Base-by-base conservation (phyloP, 345 rosid species). In the Dipteronia sinensis region DNA sequence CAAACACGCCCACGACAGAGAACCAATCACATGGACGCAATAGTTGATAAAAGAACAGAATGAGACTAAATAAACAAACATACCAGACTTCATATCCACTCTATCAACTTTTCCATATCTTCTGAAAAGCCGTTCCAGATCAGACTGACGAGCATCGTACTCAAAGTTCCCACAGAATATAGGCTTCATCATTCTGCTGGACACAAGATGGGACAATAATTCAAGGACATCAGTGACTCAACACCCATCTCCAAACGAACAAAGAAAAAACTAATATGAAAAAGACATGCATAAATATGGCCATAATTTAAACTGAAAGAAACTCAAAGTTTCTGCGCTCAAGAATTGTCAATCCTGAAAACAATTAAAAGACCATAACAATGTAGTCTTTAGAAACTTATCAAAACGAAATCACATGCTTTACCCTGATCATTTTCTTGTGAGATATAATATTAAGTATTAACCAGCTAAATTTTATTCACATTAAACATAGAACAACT, bases 61-160 rank as follows among this genome's bases (percentile, higher is more conserved):
- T 44, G 15, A 44, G 25, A 9, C 2, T 10, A 40, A 42, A 42
- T 15, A 64, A n/a, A 61, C 62, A 62, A 72, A 80, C 88, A 88
- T 82, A 93, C 98, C 99, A 84, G 98, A 89, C 85, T 93, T 95
- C 97, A 95, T 89, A 77, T 95, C 97, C 78, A 95, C 98, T 71
- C 94, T 83, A 77, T 95, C 98, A 10, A 95, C 95, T 74, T 87
- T 90, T 44, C 99, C 98, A 72, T 93, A 92, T 65, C 87, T 88
- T 76, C 87, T 87, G 91, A 95, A 95, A 29, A 95, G 97, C 19
- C 98, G 81, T 68, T 93, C 98, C 77, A 95, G 75, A 78, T 95
- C 98, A 75, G 94, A 82, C 74, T 91, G 95, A 15, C 97, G 87
- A 5, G 96, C 97, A 85, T 93, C 97, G 67, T 90, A 93, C 86